Conservation (phyloP, 2,329 filamentous ascomycete species). For the Penicillium sp. region DNA sequence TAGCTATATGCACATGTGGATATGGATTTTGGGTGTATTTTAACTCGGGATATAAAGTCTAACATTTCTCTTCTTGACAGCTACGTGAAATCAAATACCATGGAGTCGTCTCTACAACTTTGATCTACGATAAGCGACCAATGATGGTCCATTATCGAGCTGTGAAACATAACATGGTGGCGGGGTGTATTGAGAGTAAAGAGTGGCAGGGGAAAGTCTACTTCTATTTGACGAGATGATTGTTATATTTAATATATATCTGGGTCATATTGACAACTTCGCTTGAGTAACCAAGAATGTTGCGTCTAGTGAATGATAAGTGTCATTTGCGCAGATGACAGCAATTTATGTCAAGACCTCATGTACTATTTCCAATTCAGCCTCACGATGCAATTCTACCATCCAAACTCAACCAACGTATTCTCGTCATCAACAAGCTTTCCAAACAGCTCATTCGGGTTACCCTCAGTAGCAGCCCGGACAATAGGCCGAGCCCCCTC, state of each 20-base stretch:
- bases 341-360: not conserved
- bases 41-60: not conserved
- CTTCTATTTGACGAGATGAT: conserved; percentile 15
- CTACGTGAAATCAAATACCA: conserved; percentile 16
- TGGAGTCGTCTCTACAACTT: conserved; percentile 15
- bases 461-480: not conserved
- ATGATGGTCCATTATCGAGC: conserved; percentile 18
- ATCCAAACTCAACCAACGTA: not conserved
- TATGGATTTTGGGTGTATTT: not conserved
- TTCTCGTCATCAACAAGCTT: not conserved
- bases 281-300: not conserved
- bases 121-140: conserved; percentile 18
- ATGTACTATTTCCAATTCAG: not conserved
- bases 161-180: conserved; percentile 15
- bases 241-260: not conserved
- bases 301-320: not conserved
- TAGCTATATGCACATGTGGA: not conserved
- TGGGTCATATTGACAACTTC: not conserved
- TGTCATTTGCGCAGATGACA: not conserved
- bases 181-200: conserved; percentile 18
- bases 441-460: not conserved
- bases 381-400: not conserved
- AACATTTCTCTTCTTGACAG: not conserved
- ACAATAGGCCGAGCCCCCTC: not conserved
- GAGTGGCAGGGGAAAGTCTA: conserved; percentile 14